These are phyloP conservation scores for Phytophthora foliorum DNA, from an alignment of 352 stramenopile genomes.

Conservation along the genomic window DNA sequence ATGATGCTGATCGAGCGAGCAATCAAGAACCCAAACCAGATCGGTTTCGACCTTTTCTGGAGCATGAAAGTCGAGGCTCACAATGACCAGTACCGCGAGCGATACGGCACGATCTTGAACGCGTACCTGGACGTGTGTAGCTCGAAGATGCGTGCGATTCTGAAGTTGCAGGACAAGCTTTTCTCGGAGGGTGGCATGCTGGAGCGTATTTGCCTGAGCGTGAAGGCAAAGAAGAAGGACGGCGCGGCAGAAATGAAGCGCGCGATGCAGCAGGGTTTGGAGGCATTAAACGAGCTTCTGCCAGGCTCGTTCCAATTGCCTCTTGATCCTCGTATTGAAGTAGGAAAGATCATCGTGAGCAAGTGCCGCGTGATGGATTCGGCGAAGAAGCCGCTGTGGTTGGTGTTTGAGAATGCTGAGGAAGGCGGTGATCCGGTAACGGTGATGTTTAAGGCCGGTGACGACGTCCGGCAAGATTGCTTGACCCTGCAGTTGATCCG, in stretches of 20 bases:
- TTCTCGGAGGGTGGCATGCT: constrained; percentile 80
- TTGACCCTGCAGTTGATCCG: constrained; percentile 93
- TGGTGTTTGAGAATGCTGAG: constrained; percentile 86
- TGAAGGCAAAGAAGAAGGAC: constrained; percentile 84
- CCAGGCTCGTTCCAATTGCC: constrained; percentile 86
- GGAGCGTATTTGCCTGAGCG: constrained; percentile 77
- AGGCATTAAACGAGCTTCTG: constrained; percentile 79
- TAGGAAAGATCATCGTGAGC: constrained; percentile 76
- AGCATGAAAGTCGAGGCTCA: constrained; percentile 86
- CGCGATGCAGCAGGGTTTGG: constrained; percentile 73
- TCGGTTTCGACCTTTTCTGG: constrained; percentile 90
- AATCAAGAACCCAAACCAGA: constrained; percentile 85
- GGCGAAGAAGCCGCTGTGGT: constrained; percentile 86
- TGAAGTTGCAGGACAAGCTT: constrained; percentile 88
- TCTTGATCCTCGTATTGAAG: constrained; percentile 78
- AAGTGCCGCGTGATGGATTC: constrained; percentile 90
- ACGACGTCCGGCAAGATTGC: constrained; percentile 96
- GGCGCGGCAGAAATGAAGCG: constrained; percentile 77
- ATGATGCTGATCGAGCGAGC: constrained; percentile 82
- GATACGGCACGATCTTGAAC: constrained; percentile 80
- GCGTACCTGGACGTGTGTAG: constrained; percentile 83
- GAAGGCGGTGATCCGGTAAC: constrained; percentile 74
- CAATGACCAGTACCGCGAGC: constrained; percentile 73
- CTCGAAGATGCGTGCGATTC: constrained; percentile 90
- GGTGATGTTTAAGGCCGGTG: constrained; percentile 94